Percentiles rank a stretch among this genome's conserved stretches.
phyloP scores from a whole-genome alignment of 2,329 filamentous ascomycete species.

The Ascochyta koolunga region DNA sequence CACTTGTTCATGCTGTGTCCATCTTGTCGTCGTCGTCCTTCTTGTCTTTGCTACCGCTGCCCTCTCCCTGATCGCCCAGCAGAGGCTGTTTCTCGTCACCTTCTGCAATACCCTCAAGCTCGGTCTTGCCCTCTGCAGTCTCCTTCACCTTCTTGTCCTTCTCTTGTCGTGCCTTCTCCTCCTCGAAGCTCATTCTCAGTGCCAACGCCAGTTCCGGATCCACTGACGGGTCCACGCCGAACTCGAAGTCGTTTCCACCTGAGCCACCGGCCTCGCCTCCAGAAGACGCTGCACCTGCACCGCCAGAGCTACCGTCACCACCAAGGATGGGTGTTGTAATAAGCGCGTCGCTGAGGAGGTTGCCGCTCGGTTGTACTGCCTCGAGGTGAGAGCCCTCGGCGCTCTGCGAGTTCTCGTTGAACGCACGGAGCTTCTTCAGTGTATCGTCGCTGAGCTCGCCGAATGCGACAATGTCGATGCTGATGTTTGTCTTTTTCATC shows the following conservation, averaged over 20 bases:
- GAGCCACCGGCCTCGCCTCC: conserved; percentile 59
- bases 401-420: conserved; percentile 91
- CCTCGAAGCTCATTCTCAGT: conserved; percentile 95
- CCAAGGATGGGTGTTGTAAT: conserved; percentile 88
- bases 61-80: conserved; percentile 67
- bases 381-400: conserved; percentile 88
- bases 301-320: conserved; percentile 72
- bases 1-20: conserved; percentile 75
- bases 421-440: conserved; percentile 86
- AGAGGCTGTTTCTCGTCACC: conserved; percentile 66
- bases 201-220: conserved; percentile 95
- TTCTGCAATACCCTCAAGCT: conserved; percentile 81
- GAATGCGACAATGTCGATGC: conserved; percentile 93
- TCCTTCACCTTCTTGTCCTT: conserved; percentile 80
- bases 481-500: conserved; percentile 98
- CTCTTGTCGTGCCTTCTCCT: conserved; percentile 93
- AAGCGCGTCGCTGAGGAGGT: conserved; percentile 90
- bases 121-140: conserved; percentile 71
- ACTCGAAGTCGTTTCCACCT: conserved; percentile 74
- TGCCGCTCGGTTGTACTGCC: conserved; percentile 86
- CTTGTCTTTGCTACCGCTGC: conserved; percentile 63
- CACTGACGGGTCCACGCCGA: conserved; percentile 86
- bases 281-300: conserved; percentile 58
- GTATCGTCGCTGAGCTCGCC: conserved; percentile 91
- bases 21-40: conserved; percentile 75